Conservation (phyloP, 2,329 filamentous ascomycete species). For the Ceratocystis alfenasii region DNA sequence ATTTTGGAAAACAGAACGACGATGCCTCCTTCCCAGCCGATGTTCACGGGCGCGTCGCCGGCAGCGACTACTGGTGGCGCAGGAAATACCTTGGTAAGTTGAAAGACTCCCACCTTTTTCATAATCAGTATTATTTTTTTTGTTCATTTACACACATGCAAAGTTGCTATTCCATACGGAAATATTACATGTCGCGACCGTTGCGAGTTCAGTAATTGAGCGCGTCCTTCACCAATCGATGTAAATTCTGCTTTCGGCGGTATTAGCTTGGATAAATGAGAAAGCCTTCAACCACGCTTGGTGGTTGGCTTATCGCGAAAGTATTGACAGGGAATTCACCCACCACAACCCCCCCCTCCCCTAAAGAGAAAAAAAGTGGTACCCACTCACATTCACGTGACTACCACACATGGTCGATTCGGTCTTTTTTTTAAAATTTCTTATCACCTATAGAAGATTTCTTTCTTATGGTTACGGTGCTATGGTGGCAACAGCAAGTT, state of each 20-base stretch:
- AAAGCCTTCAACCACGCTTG: neutral
- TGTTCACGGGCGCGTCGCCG: conserved; percentile 27
- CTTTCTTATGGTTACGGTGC: neutral
- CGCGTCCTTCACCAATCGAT: neutral
- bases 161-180: neutral
- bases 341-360: neutral
- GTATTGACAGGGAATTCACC: neutral
- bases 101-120: neutral
- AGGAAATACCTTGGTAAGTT: conserved; percentile 28
- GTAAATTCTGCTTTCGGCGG: neutral
- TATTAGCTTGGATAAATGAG: neutral
- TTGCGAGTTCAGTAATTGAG: neutral
- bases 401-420: neutral
- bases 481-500: neutral
- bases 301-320: conserved; percentile 8
- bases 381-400: neutral
- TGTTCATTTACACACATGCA: neutral
- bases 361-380: neutral
- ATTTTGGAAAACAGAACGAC: conserved; percentile 14
- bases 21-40: conserved; percentile 20
- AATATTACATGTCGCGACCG: neutral
- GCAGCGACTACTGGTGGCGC: conserved; percentile 27
- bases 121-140: neutral
- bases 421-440: neutral
- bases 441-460: no score